Percentiles rank a stretch among this genome's conserved stretches.
These are phyloP conservation scores for Albophoma yamanashiensis DNA, from an alignment of 2,329 filamentous ascomycete genomes.

Conservation along the genomic window DNA sequence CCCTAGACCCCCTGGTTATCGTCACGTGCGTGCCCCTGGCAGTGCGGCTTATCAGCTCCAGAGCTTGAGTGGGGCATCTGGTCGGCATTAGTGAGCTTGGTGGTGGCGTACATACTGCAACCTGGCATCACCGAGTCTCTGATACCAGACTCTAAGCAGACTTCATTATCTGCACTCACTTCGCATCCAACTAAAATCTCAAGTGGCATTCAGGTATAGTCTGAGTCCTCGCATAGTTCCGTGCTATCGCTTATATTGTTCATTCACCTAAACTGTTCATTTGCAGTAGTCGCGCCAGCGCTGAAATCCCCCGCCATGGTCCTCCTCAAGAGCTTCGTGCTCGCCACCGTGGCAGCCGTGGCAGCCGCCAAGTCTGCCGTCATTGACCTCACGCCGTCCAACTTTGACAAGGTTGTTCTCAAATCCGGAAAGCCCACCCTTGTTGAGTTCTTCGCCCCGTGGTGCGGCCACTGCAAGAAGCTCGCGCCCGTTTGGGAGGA, in stretches of 20 bases:
- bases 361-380: constrained; percentile 70
- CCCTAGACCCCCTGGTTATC: constrained; percentile 6
- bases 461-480: constrained; percentile 99
- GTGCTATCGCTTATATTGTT: not conserved
- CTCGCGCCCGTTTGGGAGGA: constrained; percentile 94
- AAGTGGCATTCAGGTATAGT: not conserved
- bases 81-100: not conserved
- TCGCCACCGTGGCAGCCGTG: constrained; percentile 42
- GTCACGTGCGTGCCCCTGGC: constrained; percentile 8
- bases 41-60: not conserved
- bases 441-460: constrained; percentile 96
- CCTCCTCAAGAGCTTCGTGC: constrained; percentile 48
- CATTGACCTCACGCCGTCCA: constrained; percentile 76
- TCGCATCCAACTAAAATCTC: not conserved
- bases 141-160: not conserved
- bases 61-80: constrained; percentile 1
- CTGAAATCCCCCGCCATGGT: constrained; percentile 32
- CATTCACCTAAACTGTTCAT: not conserved
- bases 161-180: not conserved
- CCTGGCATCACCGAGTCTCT: constrained; percentile 15
- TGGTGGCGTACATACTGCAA: constrained; percentile 10
- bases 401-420: constrained; percentile 85
- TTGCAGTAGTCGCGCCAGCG: not conserved
- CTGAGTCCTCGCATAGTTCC: not conserved
- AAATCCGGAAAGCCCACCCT: constrained; percentile 91